Conservation (phyloP, 768 basidiomycete genomes). For the Suillus weaverae region DNA sequence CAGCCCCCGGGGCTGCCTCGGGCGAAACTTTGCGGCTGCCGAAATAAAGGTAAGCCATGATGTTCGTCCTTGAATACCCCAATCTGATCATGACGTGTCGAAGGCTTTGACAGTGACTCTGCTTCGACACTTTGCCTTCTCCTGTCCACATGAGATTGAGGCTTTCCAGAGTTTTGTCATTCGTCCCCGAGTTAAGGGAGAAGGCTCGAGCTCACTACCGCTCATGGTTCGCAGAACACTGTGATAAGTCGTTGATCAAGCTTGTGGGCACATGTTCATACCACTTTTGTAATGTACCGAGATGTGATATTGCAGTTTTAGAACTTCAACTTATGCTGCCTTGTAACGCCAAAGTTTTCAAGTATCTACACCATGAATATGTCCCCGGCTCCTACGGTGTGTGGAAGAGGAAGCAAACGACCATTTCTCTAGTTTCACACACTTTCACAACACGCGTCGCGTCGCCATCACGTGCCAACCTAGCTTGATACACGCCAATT, state of each 20-base stretch:
- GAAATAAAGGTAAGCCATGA: slow-evolving; percentile 55
- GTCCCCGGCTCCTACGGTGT: background rate
- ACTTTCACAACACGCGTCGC: background rate
- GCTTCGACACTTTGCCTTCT: slow-evolving; percentile 54
- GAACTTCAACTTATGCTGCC: background rate
- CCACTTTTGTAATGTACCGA: background rate
- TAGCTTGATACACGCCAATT: too few species aligned
- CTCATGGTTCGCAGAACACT: slow-evolving; percentile 41
- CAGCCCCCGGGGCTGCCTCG: slow-evolving; percentile 62
- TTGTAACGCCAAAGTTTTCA: background rate
- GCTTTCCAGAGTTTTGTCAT: slow-evolving; percentile 67
- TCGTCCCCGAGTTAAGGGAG: slow-evolving; percentile 55
- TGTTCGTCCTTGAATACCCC: background rate
- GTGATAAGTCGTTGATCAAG: slow-evolving; percentile 13
- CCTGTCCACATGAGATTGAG: slow-evolving; percentile 53
- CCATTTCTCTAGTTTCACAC: background rate
- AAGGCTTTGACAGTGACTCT: slow-evolving; percentile 49
- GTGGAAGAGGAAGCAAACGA: background rate
- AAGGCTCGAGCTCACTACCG: slow-evolving; percentile 56
- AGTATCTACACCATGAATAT: background rate
- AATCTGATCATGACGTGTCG: background rate
- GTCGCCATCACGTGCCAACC: too few species aligned
- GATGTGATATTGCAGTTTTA: background rate
- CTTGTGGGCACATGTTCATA: background rate
- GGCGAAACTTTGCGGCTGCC: slow-evolving; percentile 54